phyloP scores from a whole-genome alignment of 2,329 filamentous ascomycete species.

The Clonostachys byssicola region DNA sequence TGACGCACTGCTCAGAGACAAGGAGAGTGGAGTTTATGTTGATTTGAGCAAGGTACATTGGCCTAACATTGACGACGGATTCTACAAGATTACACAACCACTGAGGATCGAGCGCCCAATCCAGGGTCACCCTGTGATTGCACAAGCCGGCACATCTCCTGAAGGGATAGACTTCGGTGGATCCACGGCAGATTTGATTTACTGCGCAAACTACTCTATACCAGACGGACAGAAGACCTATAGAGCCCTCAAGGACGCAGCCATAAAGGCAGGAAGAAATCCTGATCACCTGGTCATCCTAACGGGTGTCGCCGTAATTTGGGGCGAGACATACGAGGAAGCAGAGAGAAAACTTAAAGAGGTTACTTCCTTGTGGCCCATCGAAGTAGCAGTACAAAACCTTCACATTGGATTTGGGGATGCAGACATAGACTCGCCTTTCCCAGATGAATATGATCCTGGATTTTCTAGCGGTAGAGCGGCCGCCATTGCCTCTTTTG shows the following conservation, averaged over 20 bases:
- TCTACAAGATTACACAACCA: constrained; percentile 33
- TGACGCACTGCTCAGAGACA: constrained; percentile 46
- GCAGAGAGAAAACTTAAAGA: constrained; percentile 41
- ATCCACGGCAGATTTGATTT: constrained; percentile 48
- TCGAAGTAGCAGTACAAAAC: constrained; percentile 48
- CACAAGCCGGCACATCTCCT: constrained; percentile 49
- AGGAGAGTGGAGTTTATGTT: constrained; percentile 40
- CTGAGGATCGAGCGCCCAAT: constrained; percentile 47
- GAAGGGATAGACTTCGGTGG: constrained; percentile 45
- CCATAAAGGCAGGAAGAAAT: constrained; percentile 35
- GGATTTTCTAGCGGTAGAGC: not conserved
- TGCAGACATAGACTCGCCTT: constrained; percentile 36
- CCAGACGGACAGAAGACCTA: constrained; percentile 41
- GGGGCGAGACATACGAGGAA: constrained; percentile 43
- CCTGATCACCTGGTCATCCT: constrained; percentile 44
- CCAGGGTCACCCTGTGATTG: constrained; percentile 52
- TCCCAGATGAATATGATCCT: constrained; percentile 29
- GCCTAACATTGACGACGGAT: constrained; percentile 17
- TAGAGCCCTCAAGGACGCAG: constrained; percentile 44
- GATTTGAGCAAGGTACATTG: constrained; percentile 46
- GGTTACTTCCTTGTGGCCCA: constrained; percentile 47
- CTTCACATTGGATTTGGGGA: constrained; percentile 45
- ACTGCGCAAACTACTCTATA: constrained; percentile 42
- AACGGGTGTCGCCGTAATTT: constrained; percentile 43
- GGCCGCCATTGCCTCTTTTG: not conserved